A percentile compares a stretch with the other conserved stretches of the same genome.
Conservation (phyloP, 1,284 basidiomycete species). For the Irpex lacteus region DNA sequence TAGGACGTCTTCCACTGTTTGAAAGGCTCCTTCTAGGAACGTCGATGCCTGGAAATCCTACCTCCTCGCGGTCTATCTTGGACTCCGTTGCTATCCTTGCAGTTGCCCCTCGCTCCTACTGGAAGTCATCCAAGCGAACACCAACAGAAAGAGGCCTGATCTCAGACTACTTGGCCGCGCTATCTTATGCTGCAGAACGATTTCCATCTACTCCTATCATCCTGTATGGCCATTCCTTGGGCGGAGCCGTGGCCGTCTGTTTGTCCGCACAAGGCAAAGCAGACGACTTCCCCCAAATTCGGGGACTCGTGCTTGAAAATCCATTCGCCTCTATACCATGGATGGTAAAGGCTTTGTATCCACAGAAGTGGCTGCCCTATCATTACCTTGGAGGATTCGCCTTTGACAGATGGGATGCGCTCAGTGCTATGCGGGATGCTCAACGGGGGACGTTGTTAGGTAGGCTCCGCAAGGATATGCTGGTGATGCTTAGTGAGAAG, state of each 20-base stretch:
- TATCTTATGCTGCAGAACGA: slow-evolving; percentile 29
- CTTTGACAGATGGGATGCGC: slow-evolving; percentile 47
- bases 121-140: slow-evolving; percentile 33
- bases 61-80: slow-evolving; percentile 10
- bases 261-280: slow-evolving; percentile 25
- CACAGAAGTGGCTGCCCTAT: slow-evolving; percentile 48
- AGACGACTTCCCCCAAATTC: slow-evolving; percentile 22
- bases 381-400: slow-evolving; percentile 42
- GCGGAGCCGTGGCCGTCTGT: slow-evolving; percentile 42
- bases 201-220: slow-evolving; percentile 35
- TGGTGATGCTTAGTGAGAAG: slow-evolving; percentile 38
- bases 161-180: slow-evolving; percentile 36
- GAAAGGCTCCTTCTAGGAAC: slow-evolving; percentile 19
- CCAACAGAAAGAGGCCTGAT: slow-evolving; percentile 38
- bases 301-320: slow-evolving; percentile 47
- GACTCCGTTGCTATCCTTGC: slow-evolving; percentile 31
- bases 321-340: slow-evolving; percentile 47
- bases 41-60: slow-evolving; percentile 10
- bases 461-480: slow-evolving; percentile 25
- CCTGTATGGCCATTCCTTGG: slow-evolving; percentile 50
- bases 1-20: slow-evolving; percentile 46
- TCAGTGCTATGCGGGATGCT: slow-evolving; percentile 23
- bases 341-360: slow-evolving; percentile 49
- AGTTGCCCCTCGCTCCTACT: slow-evolving; percentile 40
- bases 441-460: slow-evolving; percentile 17